phyloP scores from a whole-genome alignment of 345 rosid species.

The Noccaea caerulescens region DNA sequence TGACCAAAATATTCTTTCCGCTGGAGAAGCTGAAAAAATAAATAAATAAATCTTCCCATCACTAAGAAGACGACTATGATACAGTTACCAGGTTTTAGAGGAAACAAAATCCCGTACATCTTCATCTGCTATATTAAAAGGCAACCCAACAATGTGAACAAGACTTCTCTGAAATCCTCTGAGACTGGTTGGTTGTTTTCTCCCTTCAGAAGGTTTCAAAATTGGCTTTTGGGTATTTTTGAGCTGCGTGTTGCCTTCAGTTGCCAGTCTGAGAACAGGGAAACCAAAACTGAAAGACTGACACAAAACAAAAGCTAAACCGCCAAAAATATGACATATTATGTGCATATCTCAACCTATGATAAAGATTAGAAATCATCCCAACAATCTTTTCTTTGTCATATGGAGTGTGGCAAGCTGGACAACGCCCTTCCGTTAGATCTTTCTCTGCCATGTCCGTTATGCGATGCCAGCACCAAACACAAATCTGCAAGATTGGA shows the following conservation, averaged over 20 bases:
- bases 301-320: neutral
- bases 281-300: neutral
- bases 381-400: constrained; percentile 95
- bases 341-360: constrained; percentile 54
- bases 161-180: constrained; percentile 86
- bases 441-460: constrained; percentile 98
- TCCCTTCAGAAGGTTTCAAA: constrained; percentile 67
- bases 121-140: constrained; percentile 86
- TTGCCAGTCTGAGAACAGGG: constrained; percentile 56
- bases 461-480: constrained; percentile 97
- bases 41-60: neutral
- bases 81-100: neutral
- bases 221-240: constrained; percentile 75
- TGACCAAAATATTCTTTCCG: constrained; percentile 80
- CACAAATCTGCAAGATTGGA: constrained; percentile 65
- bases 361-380: constrained; percentile 63
- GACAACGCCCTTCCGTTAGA: constrained; percentile 84
- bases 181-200: constrained; percentile 79
- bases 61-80: neutral
- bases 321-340: neutral
- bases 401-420: constrained; percentile 86
- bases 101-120: constrained; percentile 51
- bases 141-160: constrained; percentile 91
- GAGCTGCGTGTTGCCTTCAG: constrained; percentile 70
- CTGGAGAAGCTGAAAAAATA: constrained; percentile 68